These are phyloP conservation scores for Lachnellula occidentalis DNA, from an alignment of 2,329 filamentous ascomycete genomes.

Conservation along the genomic window DNA sequence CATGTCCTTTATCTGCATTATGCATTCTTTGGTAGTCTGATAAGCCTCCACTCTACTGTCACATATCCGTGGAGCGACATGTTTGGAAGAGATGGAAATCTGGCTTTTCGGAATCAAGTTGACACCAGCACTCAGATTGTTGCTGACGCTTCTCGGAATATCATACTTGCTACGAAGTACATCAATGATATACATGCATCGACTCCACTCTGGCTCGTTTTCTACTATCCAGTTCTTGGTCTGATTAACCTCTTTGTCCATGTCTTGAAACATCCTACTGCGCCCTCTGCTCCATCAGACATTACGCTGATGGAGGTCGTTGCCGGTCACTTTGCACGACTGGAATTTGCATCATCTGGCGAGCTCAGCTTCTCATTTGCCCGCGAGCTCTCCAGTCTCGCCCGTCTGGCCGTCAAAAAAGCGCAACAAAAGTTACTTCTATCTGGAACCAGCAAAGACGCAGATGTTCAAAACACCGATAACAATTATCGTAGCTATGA, in stretches of 20 bases:
- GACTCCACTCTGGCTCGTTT: constrained; percentile 7
- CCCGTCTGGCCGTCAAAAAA: neutral
- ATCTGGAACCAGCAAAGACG: too few relatives aligned
- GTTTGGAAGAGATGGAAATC: neutral
- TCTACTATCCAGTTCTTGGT: constrained; percentile 14
- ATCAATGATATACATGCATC: neutral
- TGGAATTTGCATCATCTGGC: constrained; percentile 1
- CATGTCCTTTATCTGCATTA: constrained; percentile 2
- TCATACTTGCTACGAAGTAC: neutral
- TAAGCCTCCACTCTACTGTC: constrained; percentile 5
- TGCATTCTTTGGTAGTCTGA: constrained; percentile 6
- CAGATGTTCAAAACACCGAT: too few relatives aligned
- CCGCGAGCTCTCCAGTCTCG: neutral
- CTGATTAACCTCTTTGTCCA: constrained; percentile 16
- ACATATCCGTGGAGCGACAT: constrained; percentile 4
- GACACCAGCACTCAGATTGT: neutral
- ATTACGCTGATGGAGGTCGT: constrained; percentile 3
- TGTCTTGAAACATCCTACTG: constrained; percentile 11
- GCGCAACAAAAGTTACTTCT: neutral
- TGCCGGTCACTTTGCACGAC: neutral
- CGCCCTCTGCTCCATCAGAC: neutral
- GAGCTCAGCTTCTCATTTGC: neutral
- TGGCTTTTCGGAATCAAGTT: neutral
- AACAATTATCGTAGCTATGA: too few relatives aligned
- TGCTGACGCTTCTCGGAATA: neutral